Evolutionary conservation across 2,329 filamentous ascomycete species (phyloP), one percentile per base, ranked within the genome.

Genomic region (Rutstroemia sp.): DNA sequence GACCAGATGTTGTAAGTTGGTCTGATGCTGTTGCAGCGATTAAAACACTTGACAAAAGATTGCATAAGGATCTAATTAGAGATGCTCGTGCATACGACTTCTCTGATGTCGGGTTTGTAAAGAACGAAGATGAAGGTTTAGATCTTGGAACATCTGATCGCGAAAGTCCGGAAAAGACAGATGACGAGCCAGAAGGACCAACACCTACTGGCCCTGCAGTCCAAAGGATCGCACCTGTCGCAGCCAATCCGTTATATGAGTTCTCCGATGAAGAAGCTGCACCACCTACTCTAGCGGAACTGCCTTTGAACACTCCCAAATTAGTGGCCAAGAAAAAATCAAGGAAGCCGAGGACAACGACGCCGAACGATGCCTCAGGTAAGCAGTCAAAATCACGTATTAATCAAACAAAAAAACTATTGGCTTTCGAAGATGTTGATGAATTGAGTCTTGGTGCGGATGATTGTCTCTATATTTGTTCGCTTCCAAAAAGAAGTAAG

Each of bases 1-100:
- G 66, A 49, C 60, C 64, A 8, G 60, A 56, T 38, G 60, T 68
- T 9, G 57, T 68, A 25, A 65, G 58, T 56, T 69, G 67, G 67
- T 60, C 61, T n/a, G 60, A 68, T 41, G 66, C 66, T n/a, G 61
- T 65, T 17, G 60, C 63, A 27, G 55, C 58, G 8, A 64, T 68
- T 16, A 61, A 65, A 59, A 57, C 60, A 10, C 21, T 64, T 8
- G 67, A 69, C 48, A 65, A 65, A 27, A 59, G 61, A 21, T 46
- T 66, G 14, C 63, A 68, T 48, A 64, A 63, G n/a, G 62, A 59
- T 16, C 60, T 69, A 17, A 38, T 65, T 12, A 54, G 64, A 30
- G 66, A 68, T 54, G 57, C 58, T n/a, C 55, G 48, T 30, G 44
- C 19, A 39, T 53, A 42, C 27, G 60, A 62, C 17, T 51, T 49